Conservation (phyloP, 768 basidiomycete species). For the Sarcodon aspratus region DNA sequence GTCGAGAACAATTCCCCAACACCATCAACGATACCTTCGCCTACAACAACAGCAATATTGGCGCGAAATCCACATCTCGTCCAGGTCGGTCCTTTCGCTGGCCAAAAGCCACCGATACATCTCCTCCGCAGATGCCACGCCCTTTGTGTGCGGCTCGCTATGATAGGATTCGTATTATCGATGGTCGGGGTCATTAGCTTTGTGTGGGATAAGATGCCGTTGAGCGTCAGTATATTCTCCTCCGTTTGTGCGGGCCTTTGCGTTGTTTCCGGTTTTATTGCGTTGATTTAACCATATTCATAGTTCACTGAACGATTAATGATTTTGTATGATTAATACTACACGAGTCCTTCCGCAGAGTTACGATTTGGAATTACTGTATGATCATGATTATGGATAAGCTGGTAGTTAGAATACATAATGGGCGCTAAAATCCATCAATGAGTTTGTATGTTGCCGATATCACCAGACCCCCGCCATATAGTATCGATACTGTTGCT, state of each 20-base stretch:
- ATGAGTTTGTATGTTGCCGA: no score
- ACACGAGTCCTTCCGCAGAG: no score
- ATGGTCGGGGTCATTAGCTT: slow-evolving; percentile 39
- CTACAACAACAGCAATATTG: neutral
- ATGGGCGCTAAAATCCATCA: no score
- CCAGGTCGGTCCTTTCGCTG: slow-evolving; percentile 34
- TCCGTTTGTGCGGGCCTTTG: neutral
- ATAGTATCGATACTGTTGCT: no score
- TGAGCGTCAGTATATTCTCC: neutral
- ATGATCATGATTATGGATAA: no score
- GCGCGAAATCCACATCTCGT: slow-evolving; percentile 35
- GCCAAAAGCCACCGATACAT: slow-evolving; percentile 26
- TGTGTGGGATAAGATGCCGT: slow-evolving; percentile 25
- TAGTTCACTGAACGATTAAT: no score
- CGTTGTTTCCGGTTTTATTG: neutral
- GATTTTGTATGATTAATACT: no score
- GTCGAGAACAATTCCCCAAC: no score
- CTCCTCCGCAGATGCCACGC: slow-evolving; percentile 37
- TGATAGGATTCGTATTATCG: slow-evolving; percentile 37
- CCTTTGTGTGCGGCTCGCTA: slow-evolving; percentile 35
- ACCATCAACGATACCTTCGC: no score
- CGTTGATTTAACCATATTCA: neutral
- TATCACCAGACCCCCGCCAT: no score
- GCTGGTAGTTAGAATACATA: no score
- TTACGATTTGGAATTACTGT: no score